Evolutionary conservation across 768 basidiomycete species (phyloP).

Genomic region (Steccherinum ochraceum): DNA sequence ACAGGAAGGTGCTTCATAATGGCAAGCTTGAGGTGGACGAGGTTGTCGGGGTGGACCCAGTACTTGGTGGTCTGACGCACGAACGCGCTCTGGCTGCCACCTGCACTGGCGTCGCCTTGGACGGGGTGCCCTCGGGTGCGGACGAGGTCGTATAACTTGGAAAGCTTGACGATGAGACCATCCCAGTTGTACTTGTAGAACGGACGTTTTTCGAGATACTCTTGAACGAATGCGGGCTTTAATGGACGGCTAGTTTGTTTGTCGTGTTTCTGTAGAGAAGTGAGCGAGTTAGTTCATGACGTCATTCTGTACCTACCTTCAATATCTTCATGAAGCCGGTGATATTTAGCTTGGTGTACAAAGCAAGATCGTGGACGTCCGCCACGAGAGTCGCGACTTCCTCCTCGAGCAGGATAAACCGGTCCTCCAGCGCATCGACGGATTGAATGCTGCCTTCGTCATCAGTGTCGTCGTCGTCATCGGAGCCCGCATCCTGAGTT

Average conservation of each 20-base stretch:
- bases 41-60: slow-evolving; percentile 97
- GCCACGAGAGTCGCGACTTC: slow-evolving; percentile 94
- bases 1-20: slow-evolving; percentile 92
- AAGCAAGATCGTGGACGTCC: slow-evolving; percentile 83
- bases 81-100: slow-evolving; percentile 94
- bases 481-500: slow-evolving; percentile 63
- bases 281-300: neutral
- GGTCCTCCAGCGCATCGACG: slow-evolving; percentile 73
- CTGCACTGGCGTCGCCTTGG: slow-evolving; percentile 89
- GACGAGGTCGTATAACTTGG: slow-evolving; percentile 90
- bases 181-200: slow-evolving; percentile 99
- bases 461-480: slow-evolving; percentile 48
- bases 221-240: slow-evolving; percentile 83
- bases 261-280: slow-evolving; percentile 75
- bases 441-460: slow-evolving; percentile 47
- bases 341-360: slow-evolving; percentile 96
- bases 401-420: slow-evolving; percentile 85
- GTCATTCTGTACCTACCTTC: slow-evolving; percentile 47
- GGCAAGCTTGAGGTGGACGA: slow-evolving; percentile 88
- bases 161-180: slow-evolving; percentile 91
- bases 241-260: slow-evolving; percentile 87
- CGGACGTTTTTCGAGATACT: slow-evolving; percentile 89
- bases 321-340: slow-evolving; percentile 99
- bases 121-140: slow-evolving; percentile 93
- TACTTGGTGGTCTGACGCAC: slow-evolving; percentile 99